These are phyloP conservation scores for Phyllosticta capitalensis DNA, from an alignment of 2,329 filamentous ascomycete species.

Conservation along the genomic window DNA sequence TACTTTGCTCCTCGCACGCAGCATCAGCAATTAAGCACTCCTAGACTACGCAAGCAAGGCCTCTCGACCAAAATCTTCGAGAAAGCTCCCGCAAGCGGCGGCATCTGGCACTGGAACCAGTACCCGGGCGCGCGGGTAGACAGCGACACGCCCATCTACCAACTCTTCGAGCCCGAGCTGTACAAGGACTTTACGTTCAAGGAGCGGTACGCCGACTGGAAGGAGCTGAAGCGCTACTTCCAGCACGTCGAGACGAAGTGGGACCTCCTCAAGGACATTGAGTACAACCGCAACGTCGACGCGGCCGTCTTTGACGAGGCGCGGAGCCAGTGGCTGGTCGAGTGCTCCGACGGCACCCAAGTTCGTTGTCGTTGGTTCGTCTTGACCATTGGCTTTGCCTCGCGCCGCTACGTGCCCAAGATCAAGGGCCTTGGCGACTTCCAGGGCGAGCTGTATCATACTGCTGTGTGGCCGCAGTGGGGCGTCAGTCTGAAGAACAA, in stretches of 20 bases:
- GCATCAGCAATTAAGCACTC: background rate
- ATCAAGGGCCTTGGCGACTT: conserved; percentile 21
- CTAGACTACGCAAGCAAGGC: conserved; percentile 17
- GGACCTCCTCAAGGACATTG: conserved; percentile 17
- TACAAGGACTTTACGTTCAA: conserved; percentile 17
- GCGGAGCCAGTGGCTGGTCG: conserved; percentile 29
- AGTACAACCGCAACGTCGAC: conserved; percentile 36
- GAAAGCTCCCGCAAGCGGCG: conserved; percentile 20
- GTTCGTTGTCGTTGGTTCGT: conserved; percentile 34
- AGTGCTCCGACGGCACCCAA: conserved; percentile 35
- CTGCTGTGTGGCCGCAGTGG: conserved; percentile 3
- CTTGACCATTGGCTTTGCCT: conserved; percentile 29
- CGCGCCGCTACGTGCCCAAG: conserved; percentile 24
- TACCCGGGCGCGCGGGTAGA: conserved; percentile 26
- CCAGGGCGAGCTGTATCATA: conserved; percentile 3
- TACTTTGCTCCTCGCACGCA: background rate
- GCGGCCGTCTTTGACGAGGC: conserved; percentile 33
- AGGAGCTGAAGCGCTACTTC: conserved; percentile 20
- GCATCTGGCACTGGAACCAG: conserved; percentile 28
- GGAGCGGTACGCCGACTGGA: conserved; percentile 18
- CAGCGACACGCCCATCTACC: conserved; percentile 22
- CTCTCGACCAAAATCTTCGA: conserved; percentile 18
- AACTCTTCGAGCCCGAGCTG: conserved; percentile 21
- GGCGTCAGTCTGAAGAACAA: conserved; percentile 6
- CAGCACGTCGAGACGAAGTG: conserved; percentile 18